phyloP scores from a whole-genome alignment of 2,329 filamentous ascomycete genomes.

The Aspergillus carbonarius region DNA sequence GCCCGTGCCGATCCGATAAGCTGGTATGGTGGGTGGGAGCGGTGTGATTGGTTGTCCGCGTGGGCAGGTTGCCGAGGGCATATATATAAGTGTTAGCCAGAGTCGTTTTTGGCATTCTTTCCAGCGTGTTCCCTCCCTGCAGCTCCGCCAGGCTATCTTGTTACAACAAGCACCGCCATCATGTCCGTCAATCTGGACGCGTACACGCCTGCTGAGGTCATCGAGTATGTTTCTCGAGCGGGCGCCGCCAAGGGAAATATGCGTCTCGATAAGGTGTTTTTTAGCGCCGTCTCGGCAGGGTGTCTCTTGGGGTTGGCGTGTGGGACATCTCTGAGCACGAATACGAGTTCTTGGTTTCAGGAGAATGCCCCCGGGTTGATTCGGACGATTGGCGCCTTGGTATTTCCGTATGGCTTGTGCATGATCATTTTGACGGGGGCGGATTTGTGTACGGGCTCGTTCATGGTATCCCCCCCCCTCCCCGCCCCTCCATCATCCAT shows the following conservation, averaged over 20 bases:
- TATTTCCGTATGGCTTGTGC: conserved; percentile 53
- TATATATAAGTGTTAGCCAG: neutral
- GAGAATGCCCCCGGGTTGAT: conserved; percentile 52
- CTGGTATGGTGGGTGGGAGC: neutral
- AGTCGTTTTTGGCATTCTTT: neutral
- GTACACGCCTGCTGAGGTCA: conserved; percentile 51
- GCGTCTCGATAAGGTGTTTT: conserved; percentile 54
- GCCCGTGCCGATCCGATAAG: neutral
- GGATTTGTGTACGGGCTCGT: conserved; percentile 51
- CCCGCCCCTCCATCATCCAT: too few species aligned
- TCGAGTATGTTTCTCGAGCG: conserved; percentile 52
- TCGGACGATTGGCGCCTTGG: conserved; percentile 45
- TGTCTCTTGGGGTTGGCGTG: conserved; percentile 54
- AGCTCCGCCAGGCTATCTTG: too few species aligned
- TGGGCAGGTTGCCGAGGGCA: neutral
- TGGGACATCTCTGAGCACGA: conserved; percentile 48
- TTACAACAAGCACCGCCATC: neutral
- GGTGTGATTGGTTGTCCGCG: neutral
- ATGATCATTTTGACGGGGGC: conserved; percentile 52
- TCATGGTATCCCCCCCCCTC: conserved; percentile 41
- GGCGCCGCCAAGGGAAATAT: conserved; percentile 55
- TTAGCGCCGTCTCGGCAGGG: conserved; percentile 53
- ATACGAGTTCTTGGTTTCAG: conserved; percentile 49
- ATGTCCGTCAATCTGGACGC: conserved; percentile 34
- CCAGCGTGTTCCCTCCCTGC: neutral